These are phyloP conservation scores for Dictyostelium gargantuum DNA, from an alignment of 208 protist species.

Conservation along the genomic window DNA sequence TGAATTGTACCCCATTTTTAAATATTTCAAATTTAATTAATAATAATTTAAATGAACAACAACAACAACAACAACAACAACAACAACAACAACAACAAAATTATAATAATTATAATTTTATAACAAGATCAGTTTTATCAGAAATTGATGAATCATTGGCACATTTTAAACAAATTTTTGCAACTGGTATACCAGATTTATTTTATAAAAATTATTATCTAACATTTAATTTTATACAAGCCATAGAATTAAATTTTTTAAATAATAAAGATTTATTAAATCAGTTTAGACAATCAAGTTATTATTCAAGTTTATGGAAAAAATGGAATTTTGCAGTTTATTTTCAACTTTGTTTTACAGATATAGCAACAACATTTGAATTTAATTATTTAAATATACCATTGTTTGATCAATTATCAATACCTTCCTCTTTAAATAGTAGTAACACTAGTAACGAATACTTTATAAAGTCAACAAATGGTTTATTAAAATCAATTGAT, in stretches of 20 bases:
- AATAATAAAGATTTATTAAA: not conserved
- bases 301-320: not conserved
- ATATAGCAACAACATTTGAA: constrained; percentile 22
- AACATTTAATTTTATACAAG: not conserved
- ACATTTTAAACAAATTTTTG: constrained; percentile 21
- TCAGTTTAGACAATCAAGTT: not conserved
- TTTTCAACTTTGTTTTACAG: constrained; percentile 33
- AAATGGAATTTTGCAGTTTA: constrained; percentile 53
- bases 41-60: constrained; percentile 4
- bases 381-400: not conserved
- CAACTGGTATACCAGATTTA: constrained; percentile 44
- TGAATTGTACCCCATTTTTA: not conserved
- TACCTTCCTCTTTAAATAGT: not conserved
- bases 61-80: not conserved
- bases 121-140: constrained; percentile 10
- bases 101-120: constrained; percentile 33
- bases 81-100: not conserved
- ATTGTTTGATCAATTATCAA: not conserved
- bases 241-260: not conserved
- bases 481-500: not conserved
- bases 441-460: not conserved
- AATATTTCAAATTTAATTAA: not conserved
- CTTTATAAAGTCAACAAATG: not conserved
- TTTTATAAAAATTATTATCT: constrained; percentile 13
- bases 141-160: constrained; percentile 9